Base-by-base conservation (phyloP, 768 basidiomycete genomes). In the Pleurotus salmoneostramineus region DNA sequence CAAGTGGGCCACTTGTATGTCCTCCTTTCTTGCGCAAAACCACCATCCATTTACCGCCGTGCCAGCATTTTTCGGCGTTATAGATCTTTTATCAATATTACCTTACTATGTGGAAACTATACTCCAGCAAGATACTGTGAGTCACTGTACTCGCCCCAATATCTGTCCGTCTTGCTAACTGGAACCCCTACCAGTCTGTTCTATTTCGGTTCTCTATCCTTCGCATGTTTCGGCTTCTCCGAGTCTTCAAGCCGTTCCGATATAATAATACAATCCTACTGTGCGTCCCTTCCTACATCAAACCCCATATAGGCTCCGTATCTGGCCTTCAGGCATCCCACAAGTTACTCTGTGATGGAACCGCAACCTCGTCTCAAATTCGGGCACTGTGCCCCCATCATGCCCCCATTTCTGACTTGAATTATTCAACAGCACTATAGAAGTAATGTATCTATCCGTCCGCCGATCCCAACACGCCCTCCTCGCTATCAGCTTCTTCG, bases 391-490 rank as follows among this genome's bases (percentile, higher is more conserved):
- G 15, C 50, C 10, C 35, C 4, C 37, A 15, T n/a, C 21, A 49
- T 8, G 3, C 46, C 52, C 11, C 34, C 10, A 7, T 11, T 31
- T 48, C 31, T 36, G 42, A 32, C 43, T 37, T 56, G 43, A 58
- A 63, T 57, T 27, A 17, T 45, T 46, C 10, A 47, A 15, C 56
- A 91, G 90, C 47, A 93, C 91, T 0, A 93, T 93, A 50, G 90
- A 93, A 75, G 91, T 93, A 64, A 97, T 96, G 94, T 93, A 89
- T 68, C 80, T 96, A 33, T 87, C 92, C 33, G 87, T 95, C 36
- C 81, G 89, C 50, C 79, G 92, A 59, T 94, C 91, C 0, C 88
- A 92, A 62, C 91, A 95, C 63, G 93, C 93, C 0, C 77, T 95
- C 0, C 79, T 94, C 3, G 93, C 94, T 0, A 84, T 96, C 15